Base-by-base conservation (phyloP, 2,329 filamentous ascomycete species). In the Thermoascus crustaceus region DNA sequence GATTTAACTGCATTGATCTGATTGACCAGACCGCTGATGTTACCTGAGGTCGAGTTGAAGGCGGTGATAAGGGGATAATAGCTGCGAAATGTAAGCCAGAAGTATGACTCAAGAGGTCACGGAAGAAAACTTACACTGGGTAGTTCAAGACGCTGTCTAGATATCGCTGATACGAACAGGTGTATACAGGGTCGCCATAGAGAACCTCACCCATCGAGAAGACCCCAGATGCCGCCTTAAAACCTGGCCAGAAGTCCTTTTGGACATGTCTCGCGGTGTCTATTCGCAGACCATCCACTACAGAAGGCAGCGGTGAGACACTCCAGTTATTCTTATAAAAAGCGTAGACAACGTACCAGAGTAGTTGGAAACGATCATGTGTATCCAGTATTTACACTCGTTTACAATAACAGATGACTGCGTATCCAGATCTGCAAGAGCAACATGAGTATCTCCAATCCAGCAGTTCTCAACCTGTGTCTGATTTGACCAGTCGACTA, bases 231-330 rank as follows among this genome's bases (percentile, higher is more conserved):
- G 54, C 50, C 4, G 47, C 38, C 20, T 47, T 48, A 38, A 69
- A 67, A 2, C 39, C 44, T 1, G 44, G 27, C 48, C 64, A 60
- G 43, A 69, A 71, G 2, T 41, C 48, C 0, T 54, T 57, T 20
- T 65, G 52, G 29, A 71, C 61, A 38, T 72, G 60, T 43, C 68
- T 64, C 5, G 63, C 61, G 22, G 67, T 68, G 46, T 73, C 70
- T 19, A 73, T 55, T 19, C 70, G 66, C 6, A 73, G 52, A 3
- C 70, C 71, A 46, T 74, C 71, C 30, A 68, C 44, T 39, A 20
- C 14, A 10, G 13, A 24, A 19, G 14, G 26, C 13, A 29, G n/a
- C n/a, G 64, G 68, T 69, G 11, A 69, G 41, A 38, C 63, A 66
- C 25, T 29, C 11, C 5, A 11, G 25, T 16, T 8, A 29, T 7